Conservation (phyloP, 2,329 filamentous ascomycete species). For the Sarocladiaceae sp. region DNA sequence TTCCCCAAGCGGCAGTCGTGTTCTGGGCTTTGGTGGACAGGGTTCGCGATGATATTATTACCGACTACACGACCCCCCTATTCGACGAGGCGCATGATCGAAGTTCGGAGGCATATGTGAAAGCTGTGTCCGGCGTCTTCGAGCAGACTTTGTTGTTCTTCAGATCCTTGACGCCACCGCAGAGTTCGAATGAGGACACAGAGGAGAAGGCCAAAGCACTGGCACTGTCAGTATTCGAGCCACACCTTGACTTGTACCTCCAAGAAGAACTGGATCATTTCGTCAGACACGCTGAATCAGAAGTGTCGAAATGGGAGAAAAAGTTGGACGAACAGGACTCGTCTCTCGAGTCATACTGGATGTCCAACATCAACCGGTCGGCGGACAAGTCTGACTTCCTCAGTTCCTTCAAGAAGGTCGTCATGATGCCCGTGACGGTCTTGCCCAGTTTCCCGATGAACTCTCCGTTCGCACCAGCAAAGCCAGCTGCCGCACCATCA, state of each 20-base stretch:
- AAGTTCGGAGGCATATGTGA: constrained; percentile 73
- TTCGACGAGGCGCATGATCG: constrained; percentile 83
- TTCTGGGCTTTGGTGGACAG: constrained; percentile 78
- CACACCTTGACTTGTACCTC: constrained; percentile 89
- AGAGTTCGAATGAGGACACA: constrained; percentile 53
- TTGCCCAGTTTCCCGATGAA: constrained; percentile 64
- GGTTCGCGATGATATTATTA: constrained; percentile 76
- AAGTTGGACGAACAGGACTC: constrained; percentile 88
- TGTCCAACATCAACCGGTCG: constrained; percentile 91
- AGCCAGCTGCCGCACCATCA: constrained; percentile 19
- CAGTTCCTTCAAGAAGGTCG: constrained; percentile 94
- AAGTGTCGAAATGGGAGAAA: constrained; percentile 85
- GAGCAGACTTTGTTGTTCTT: constrained; percentile 80
- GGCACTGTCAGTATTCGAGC: constrained; percentile 75
- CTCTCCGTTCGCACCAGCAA: constrained; percentile 51
- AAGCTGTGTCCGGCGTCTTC: constrained; percentile 82
- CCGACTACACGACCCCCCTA: constrained; percentile 79
- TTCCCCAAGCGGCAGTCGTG: constrained; percentile 66
- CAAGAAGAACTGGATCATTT: constrained; percentile 89
- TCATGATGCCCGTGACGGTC: constrained; percentile 97
- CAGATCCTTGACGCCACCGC: constrained; percentile 63
- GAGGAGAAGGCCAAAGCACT: constrained; percentile 60
- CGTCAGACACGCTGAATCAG: constrained; percentile 66
- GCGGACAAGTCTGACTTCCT: constrained; percentile 96
- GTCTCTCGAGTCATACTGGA: constrained; percentile 87